Percentiles rank a stretch among this genome's conserved stretches.
phyloP scores from a whole-genome alignment of 2,329 filamentous ascomycete species.

The Aspergillus persii region DNA sequence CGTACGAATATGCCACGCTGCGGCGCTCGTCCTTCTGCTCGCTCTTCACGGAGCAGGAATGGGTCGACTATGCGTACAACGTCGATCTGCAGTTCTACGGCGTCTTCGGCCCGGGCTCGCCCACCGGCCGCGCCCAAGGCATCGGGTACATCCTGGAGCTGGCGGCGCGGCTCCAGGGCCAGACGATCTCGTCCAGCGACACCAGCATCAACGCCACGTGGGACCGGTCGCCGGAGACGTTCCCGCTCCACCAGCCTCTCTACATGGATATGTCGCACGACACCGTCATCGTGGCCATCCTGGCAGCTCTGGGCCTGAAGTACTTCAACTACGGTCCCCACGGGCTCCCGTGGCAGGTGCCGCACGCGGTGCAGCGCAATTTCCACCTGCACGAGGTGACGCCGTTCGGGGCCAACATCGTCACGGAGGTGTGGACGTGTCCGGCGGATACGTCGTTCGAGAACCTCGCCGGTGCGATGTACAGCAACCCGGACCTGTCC shows the following conservation, averaged over 20 bases:
- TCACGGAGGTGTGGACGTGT: slow-evolving; percentile 58
- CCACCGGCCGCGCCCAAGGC: slow-evolving; percentile 52
- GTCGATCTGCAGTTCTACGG: slow-evolving; percentile 52
- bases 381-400: slow-evolving; percentile 53
- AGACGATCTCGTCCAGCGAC: slow-evolving; percentile 49
- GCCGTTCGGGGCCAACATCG: slow-evolving; percentile 55
- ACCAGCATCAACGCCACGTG: slow-evolving; percentile 53
- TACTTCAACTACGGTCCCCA: slow-evolving; percentile 44
- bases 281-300: slow-evolving; percentile 50
- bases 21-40: slow-evolving; percentile 52
- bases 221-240: slow-evolving; percentile 45
- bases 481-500: slow-evolving; percentile 27
- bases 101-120: slow-evolving; percentile 48
- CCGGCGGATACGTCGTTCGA: slow-evolving; percentile 23
- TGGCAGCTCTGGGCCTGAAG: slow-evolving; percentile 54
- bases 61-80: slow-evolving; percentile 54
- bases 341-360: slow-evolving; percentile 25
- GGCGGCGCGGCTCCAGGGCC: slow-evolving; percentile 47
- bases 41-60: slow-evolving; percentile 56
- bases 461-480: slow-evolving; percentile 40
- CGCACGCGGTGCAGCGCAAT: slow-evolving; percentile 45
- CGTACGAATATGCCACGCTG: slow-evolving; percentile 54
- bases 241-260: slow-evolving; percentile 50
- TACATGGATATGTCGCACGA: slow-evolving; percentile 57
- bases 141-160: slow-evolving; percentile 55